Base-by-base conservation (phyloP, 2,329 filamentous ascomycete genomes). In the Trichothecium sympodiale region DNA sequence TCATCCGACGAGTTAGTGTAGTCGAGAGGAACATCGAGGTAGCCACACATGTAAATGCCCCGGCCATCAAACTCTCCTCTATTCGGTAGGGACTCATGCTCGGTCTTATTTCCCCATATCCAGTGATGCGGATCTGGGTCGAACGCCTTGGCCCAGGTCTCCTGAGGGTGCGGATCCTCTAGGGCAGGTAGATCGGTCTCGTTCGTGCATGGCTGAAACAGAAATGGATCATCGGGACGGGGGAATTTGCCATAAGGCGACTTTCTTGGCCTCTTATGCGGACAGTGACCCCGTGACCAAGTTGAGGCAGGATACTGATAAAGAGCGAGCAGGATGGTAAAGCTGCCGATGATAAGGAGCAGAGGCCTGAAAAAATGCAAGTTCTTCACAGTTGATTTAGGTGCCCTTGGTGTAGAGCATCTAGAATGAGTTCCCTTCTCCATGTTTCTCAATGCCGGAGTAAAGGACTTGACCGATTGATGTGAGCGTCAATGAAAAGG, bases 41-140 rank as follows among this genome's bases (percentile, higher is more conserved):
- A 69, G 12, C 64, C 65, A 38, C 65, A 69, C 6, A 69, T 52
- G 42, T 60, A 69, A 37, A 69, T 60, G 8, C 63, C 63, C 8
- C 61, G 59, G 8, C 54, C 60, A 2, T 48, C 44, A 35, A 59
- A 61, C 2, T 25, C 34, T 16, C 15, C 4, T 5, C 9, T 10
- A 8, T 17, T 17, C 14, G n/a, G n/a, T 15, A 14, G n/a, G 4
- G 26, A 12, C 30, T 60, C 55, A 14, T 46, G 36, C 3, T 39
- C 38, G 4, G 35, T 29, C 8, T 39, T 37, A 29, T 52, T 54
- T 4, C 60, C 62, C 65, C 66, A 70, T 44, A 49, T 65, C 66
- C 67, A 70, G 35, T 60, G 49, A 1, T 49, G 46, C 1, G 65
- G 65, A 26, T 67, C 44, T 0, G 61, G 59, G 20, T 68, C 61